Conservation (phyloP, 2,329 filamentous ascomycete genomes). For the Chrysosporium queenslandicum region DNA sequence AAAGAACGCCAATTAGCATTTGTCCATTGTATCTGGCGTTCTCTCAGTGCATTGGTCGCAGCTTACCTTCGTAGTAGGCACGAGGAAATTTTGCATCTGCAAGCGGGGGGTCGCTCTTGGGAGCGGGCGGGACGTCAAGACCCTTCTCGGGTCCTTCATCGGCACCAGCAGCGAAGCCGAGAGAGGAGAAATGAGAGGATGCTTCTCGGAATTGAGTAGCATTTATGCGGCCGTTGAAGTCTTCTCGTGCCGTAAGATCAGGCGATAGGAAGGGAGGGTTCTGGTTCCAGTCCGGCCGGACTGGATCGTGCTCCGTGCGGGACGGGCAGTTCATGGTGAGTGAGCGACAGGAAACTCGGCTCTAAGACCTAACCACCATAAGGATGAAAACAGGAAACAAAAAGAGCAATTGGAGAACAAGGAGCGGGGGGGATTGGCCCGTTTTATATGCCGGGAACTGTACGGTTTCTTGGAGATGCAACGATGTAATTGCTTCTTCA, state of each 20-base stretch:
- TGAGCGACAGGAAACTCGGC: neutral
- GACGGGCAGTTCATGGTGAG: slow-evolving; percentile 46
- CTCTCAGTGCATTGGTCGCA: neutral
- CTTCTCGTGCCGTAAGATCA: slow-evolving; percentile 45
- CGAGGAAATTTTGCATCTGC: slow-evolving; percentile 16
- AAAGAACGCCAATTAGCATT: neutral
- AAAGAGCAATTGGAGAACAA: neutral
- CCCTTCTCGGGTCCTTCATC: slow-evolving; percentile 7
- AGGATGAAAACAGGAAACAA: neutral
- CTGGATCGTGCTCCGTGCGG: slow-evolving; percentile 40
- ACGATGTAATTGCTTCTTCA: slow-evolving; percentile 1
- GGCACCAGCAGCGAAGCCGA: slow-evolving; percentile 5
- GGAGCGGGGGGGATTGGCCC: neutral
- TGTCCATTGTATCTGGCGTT: neutral
- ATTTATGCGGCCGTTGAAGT: slow-evolving; percentile 48
- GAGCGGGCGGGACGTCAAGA: slow-evolving; percentile 10
- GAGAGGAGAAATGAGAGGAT: slow-evolving; percentile 4
- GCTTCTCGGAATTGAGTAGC: slow-evolving; percentile 34
- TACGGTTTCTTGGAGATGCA: neutral
- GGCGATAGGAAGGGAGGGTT: slow-evolving; percentile 43
- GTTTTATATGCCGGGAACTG: neutral
- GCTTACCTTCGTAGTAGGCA: slow-evolving; percentile 16
- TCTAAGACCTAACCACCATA: neutral
- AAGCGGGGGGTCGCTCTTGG: neutral
- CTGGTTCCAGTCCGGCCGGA: slow-evolving; percentile 46